Evolutionary conservation across 768 basidiomycete genomes (phyloP).

Genomic region (Chiua virens): DNA sequence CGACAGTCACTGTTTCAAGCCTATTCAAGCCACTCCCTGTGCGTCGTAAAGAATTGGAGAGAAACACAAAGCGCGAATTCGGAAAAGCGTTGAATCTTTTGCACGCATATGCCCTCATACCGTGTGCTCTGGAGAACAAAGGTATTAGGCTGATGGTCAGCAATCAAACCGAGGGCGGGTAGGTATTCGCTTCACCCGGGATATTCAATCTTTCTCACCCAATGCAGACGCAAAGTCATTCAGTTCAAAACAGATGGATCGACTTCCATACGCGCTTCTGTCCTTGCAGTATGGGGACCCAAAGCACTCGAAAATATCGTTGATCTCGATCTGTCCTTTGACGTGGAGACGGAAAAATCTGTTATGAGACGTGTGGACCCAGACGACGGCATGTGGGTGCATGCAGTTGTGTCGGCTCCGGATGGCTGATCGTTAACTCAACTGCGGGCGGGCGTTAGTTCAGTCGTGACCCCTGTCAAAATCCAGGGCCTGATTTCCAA

Average conservation of each 20-base stretch:
- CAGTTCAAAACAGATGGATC: constrained; percentile 76
- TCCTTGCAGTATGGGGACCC: constrained; percentile 80
- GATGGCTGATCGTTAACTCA: neutral
- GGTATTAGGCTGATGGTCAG: constrained; percentile 74
- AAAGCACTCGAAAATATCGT: constrained; percentile 75
- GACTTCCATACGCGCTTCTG: constrained; percentile 58
- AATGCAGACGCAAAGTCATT: constrained; percentile 54
- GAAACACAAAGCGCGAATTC: constrained; percentile 88
- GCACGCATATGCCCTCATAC: constrained; percentile 87
- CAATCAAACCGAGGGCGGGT: constrained; percentile 74
- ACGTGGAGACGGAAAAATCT: constrained; percentile 63
- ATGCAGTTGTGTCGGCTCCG: neutral
- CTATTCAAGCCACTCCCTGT: constrained; percentile 87
- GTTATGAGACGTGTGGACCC: constrained; percentile 20
- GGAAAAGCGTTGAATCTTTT: constrained; percentile 79
- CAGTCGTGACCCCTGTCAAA: constrained; percentile 40
- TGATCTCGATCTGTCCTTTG: constrained; percentile 68
- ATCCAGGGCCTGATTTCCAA: constrained; percentile 84
- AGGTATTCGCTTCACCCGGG: constrained; percentile 21
- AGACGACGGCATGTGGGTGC: constrained; percentile 22
- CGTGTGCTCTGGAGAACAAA: constrained; percentile 54
- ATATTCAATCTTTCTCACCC: constrained; percentile 3
- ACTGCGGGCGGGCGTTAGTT: constrained; percentile 9
- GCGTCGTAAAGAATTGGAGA: constrained; percentile 85
- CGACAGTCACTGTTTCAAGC: constrained; percentile 69